Conservation (phyloP, 1,284 basidiomycete genomes). For the Xerocomus nothofagi region DNA sequence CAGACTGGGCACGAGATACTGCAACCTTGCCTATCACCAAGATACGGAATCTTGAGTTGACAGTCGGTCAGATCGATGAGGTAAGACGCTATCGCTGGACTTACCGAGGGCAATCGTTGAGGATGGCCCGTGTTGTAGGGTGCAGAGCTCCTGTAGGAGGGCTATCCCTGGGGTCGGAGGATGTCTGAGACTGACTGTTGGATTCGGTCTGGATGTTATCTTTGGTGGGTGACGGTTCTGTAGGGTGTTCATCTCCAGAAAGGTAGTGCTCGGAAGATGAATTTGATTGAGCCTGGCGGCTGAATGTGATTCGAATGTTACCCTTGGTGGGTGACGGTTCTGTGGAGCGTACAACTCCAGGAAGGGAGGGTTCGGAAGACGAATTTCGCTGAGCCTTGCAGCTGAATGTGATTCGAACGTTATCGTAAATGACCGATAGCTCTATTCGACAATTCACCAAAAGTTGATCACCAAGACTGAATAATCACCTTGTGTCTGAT, state of each 20-base stretch:
- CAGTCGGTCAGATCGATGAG: background rate
- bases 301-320: background rate
- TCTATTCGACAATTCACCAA: background rate
- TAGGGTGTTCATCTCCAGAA: no score
- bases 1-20: no score
- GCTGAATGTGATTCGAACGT: background rate
- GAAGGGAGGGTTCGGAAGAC: no score
- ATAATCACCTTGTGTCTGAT: background rate
- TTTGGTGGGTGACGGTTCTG: no score
- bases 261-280: background rate
- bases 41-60: background rate
- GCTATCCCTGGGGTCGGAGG: background rate
- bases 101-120: background rate
- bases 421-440: background rate
- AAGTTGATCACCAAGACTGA: no score
- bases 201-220: no score
- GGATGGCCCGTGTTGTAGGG: background rate
- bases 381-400: no score
- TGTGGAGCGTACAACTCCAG: no score
- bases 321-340: no score
- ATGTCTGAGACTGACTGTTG: no score
- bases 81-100: background rate
- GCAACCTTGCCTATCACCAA: background rate
- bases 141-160: background rate
- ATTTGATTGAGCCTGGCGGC: no score